phyloP scores from a whole-genome alignment of 352 stramenopile species.

The Pythium brachiatum region DNA sequence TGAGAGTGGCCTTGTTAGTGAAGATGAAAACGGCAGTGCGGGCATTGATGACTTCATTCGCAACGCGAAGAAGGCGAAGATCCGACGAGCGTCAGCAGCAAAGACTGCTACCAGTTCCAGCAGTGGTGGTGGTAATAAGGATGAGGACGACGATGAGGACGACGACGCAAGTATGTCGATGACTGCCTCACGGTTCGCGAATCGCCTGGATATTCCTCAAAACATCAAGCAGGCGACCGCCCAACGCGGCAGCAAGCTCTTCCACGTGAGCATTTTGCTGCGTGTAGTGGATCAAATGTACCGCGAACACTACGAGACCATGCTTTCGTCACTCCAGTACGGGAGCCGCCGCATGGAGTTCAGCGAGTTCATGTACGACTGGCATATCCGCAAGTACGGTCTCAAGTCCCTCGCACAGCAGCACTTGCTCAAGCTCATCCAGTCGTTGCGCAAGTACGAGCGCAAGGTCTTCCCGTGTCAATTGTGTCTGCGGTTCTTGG shows the following conservation, averaged over 20 bases:
- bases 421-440: conserved; percentile 73
- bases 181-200: conserved; percentile 15
- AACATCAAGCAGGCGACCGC: conserved; percentile 45
- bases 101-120: conserved; percentile 4
- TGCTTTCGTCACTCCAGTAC: conserved; percentile 66
- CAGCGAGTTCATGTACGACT: conserved; percentile 84
- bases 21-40: conserved; percentile 10
- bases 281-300: conserved; percentile 73
- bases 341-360: conserved; percentile 72
- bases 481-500: conserved; percentile 68
- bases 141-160: conserved; percentile 22
- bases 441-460: conserved; percentile 73
- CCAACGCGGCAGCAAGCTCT: conserved; percentile 51
- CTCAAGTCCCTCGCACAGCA: conserved; percentile 73
- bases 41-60: conserved; percentile 32
- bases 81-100: conserved; percentile 31
- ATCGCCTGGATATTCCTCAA: conserved; percentile 39
- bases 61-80: conserved; percentile 46
- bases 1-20: background rate
- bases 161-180: conserved; percentile 20
- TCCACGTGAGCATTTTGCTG: conserved; percentile 56
- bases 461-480: conserved; percentile 65
- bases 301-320: conserved; percentile 68
- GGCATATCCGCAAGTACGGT: conserved; percentile 80
- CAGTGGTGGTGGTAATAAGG: background rate